phyloP scores from a whole-genome alignment of 495 filamentous ascomycete genomes.

The Melanomma pulvis-pyrius region DNA sequence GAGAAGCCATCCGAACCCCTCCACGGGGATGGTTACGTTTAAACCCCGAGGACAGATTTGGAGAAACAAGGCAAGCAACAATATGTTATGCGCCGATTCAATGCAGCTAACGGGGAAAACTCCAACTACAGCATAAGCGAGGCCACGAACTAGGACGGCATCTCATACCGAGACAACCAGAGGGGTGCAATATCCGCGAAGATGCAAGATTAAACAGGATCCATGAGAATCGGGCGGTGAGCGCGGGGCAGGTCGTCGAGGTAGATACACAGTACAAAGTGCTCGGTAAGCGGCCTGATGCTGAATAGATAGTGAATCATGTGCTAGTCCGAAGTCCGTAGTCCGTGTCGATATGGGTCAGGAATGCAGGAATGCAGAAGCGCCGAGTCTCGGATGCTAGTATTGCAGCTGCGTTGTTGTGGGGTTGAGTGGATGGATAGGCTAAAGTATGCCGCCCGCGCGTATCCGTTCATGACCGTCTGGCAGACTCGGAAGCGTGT shows the following conservation, averaged over 20 bases:
- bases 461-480: constrained; percentile 5
- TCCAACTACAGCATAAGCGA: background rate
- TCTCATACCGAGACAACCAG: background rate
- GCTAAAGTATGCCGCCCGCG: constrained; percentile 29
- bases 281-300: background rate
- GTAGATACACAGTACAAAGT: background rate
- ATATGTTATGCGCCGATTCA: constrained; percentile 10
- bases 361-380: constrained; percentile 1
- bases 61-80: constrained; percentile 2
- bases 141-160: background rate
- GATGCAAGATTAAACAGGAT: constrained; percentile 1
- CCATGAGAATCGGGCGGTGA: background rate
- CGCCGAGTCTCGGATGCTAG: background rate
- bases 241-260: background rate
- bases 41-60: background rate
- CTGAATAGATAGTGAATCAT: background rate
- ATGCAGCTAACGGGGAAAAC: constrained; percentile 19
- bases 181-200: background rate
- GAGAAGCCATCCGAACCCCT: background rate
- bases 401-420: constrained; percentile 5
- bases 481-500: background rate
- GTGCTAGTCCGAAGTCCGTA: constrained; percentile 4
- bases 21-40: background rate
- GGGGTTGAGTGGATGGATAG: constrained; percentile 8
- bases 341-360: constrained; percentile 5